A percentile compares a stretch with the other conserved stretches of the same genome.
These are phyloP conservation scores for Drosera spatulata DNA, from an alignment of 179 eudicot genomes.

Conservation along the genomic window DNA sequence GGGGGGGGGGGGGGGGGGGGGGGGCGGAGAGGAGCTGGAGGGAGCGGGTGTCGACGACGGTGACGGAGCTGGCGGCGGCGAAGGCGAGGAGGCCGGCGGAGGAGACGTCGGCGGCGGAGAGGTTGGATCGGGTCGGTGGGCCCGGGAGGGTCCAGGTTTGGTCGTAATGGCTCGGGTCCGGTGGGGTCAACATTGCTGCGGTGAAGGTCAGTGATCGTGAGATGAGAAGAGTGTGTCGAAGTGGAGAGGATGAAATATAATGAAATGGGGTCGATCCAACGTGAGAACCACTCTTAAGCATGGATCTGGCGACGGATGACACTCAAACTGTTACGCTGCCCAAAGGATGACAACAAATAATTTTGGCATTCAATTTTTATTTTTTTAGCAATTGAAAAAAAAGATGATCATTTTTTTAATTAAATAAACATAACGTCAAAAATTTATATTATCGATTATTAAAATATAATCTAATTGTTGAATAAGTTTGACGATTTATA, in stretches of 20 bases:
- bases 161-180: conserved; percentile 18
- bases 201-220: conserved; percentile 3
- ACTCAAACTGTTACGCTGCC: too few relatives aligned
- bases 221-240: background rate
- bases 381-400: too few relatives aligned
- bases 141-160: conserved; percentile 59
- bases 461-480: background rate
- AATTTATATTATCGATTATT: background rate
- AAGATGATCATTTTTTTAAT: too few relatives aligned
- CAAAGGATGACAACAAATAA: too few relatives aligned
- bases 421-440: background rate
- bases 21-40: conserved; percentile 66
- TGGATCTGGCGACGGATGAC: too few relatives aligned
- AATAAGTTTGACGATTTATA: background rate
- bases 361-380: too few relatives aligned
- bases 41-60: conserved; percentile 67
- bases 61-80: conserved; percentile 73
- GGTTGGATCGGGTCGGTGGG: conserved; percentile 83
- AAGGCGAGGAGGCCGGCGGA: conserved; percentile 82
- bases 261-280: background rate
- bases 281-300: background rate
- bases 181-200: conserved; percentile 12
- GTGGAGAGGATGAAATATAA: background rate
- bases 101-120: conserved; percentile 60
- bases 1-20: conserved; percentile 77